Base-by-base conservation (phyloP, 1,284 basidiomycete genomes). In the Sparassis latifolia region DNA sequence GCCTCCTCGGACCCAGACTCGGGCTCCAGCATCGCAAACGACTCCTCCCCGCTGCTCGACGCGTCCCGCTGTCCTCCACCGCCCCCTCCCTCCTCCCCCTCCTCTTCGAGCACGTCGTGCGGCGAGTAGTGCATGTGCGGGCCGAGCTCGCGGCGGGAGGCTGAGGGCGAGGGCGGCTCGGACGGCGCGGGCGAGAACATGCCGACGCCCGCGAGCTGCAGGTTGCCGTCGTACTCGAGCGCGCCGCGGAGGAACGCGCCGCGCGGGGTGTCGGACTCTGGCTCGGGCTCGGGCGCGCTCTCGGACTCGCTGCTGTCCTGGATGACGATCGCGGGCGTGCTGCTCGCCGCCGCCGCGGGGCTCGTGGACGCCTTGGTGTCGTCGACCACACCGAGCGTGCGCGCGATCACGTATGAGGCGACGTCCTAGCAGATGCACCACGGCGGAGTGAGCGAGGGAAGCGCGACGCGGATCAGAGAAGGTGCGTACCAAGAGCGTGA, bases 361-460 rank as follows among this genome's bases (percentile, higher is more conserved):
- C 74, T 79, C 28, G 84, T 86, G 28, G 82, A 82, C 0, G 84
- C 83, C 62, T 80, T 81, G 51, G 81, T 79, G 53, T 79, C 76
- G 65, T 87, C 84, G 55, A 86, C 76, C 52, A 89, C 77, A 31
- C 87, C 88, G 43, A 90, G 74, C 4, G 86, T 89, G 52, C 87
- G 82, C n/a, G 84, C 88, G 60, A 90, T 84, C 49, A 81, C 79
- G 59, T 90, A 90, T n/a, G 88, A 86, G 5, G 79, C 73, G 49
- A 90, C 79, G 63, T 90, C 87, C 87, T 90, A 33, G 44, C 44
- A 29, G 30, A 33, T 41, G 44, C n/a, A 44, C 37, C 39, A 27
- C 10, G 32, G 33, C 29, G 20, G 28, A 27, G 29, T n/a, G 35
- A 38, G 9, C 7, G 35, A 38, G 9, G n/a, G 35, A 38, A 9